phyloP scores from a whole-genome alignment of 768 basidiomycete species.

The Termitomyces sp. region DNA sequence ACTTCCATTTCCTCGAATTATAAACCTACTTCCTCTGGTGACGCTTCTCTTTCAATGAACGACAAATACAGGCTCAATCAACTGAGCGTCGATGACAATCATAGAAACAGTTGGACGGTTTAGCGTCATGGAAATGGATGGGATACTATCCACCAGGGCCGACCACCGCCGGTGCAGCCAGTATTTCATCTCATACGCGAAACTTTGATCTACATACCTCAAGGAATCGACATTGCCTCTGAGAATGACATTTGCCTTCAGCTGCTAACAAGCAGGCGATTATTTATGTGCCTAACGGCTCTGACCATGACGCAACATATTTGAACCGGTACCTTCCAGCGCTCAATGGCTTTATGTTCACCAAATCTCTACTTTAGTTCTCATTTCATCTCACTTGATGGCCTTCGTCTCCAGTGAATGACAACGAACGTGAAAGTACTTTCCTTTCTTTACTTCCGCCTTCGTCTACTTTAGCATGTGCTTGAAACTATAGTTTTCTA shows the following conservation, averaged over 20 bases:
- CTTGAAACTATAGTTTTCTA: not conserved
- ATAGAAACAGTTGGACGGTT: not conserved
- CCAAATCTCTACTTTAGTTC: not conserved
- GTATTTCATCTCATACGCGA: not conserved
- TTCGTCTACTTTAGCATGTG: not conserved
- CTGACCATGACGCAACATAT: not conserved
- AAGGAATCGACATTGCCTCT: not conserved
- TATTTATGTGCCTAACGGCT: not conserved
- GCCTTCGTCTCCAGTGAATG: not conserved
- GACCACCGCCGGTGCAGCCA: not conserved
- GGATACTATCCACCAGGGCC: not conserved
- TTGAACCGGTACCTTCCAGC: not conserved
- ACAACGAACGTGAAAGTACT: not conserved
- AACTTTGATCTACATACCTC: not conserved
- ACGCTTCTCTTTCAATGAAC: not conserved
- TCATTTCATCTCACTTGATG: too few relatives aligned
- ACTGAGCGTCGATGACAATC: not conserved
- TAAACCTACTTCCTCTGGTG: not conserved
- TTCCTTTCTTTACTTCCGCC: too few relatives aligned
- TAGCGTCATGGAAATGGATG: not conserved
- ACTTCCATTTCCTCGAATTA: not conserved
- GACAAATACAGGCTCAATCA: too few relatives aligned
- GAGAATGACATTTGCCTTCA: not conserved
- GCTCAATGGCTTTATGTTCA: not conserved
- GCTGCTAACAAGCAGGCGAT: too few relatives aligned